phyloP scores from a whole-genome alignment of 2,329 filamentous ascomycete genomes.

The Fusarium xylarioides region DNA sequence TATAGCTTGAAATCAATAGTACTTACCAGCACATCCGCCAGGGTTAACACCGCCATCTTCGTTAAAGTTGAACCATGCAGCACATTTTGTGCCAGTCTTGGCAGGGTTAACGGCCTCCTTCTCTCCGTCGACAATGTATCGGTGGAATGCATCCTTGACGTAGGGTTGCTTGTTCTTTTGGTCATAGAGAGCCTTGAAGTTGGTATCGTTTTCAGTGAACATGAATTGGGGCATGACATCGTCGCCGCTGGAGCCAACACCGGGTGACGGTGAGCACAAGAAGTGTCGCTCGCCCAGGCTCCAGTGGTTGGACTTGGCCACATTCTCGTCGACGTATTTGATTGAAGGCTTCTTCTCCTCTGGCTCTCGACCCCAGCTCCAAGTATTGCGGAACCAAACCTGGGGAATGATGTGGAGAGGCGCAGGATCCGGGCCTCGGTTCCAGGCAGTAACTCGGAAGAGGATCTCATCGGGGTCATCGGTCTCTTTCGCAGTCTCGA shows the following conservation, averaged over 20 bases:
- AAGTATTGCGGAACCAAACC: conserved; percentile 97
- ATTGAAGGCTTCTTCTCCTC: conserved; percentile 84
- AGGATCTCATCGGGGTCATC: conserved; percentile 90
- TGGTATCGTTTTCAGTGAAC: conserved; percentile 97
- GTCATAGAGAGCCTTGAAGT: conserved; percentile 79
- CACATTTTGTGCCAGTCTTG: conserved; percentile 84
- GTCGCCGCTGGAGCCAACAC: conserved; percentile 78
- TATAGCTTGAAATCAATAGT: conserved; percentile 48
- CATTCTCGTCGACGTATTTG: conserved; percentile 69
- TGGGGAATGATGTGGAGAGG: conserved; percentile 94
- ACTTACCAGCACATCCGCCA: conserved; percentile 86
- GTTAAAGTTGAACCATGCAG: conserved; percentile 92
- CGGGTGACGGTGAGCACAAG: conserved; percentile 88
- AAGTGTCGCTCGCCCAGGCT: conserved; percentile 85
- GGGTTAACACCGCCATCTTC: conserved; percentile 87
- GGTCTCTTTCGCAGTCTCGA: conserved; percentile 94
- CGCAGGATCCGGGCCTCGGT: conserved; percentile 88
- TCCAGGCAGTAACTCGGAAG: conserved; percentile 96
- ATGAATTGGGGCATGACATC: conserved; percentile 87
- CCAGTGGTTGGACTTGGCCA: conserved; percentile 80
- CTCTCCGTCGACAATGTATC: conserved; percentile 83
- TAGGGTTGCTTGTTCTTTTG: conserved; percentile 82
- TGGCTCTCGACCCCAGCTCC: conserved; percentile 89
- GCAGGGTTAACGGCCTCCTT: conserved; percentile 84
- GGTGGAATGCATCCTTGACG: conserved; percentile 95